Evolutionary conservation across 345 rosid genomes (phyloP).

Genomic region (Rhodamnia rubescens): DNA sequence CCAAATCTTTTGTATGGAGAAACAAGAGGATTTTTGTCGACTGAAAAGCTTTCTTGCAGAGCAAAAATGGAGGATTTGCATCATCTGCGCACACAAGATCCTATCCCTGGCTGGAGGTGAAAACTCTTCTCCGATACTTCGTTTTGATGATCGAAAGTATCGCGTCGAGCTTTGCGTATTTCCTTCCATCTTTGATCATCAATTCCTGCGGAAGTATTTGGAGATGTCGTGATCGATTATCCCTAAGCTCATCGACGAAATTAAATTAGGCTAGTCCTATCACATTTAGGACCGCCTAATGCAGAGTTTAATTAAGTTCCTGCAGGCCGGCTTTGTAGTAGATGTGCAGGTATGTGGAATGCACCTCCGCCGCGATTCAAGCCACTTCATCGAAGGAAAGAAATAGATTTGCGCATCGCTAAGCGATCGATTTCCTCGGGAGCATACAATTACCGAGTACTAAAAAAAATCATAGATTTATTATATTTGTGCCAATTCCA

Average conservation of each 20-base stretch:
- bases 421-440: slow-evolving; percentile 42
- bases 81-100: slow-evolving; percentile 75
- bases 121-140: not conserved
- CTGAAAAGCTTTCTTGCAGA: slow-evolving; percentile 14
- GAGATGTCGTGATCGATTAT: slow-evolving; percentile 57
- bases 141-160: not conserved
- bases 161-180: not conserved
- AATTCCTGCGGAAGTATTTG: slow-evolving; percentile 56
- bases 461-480: too few relatives aligned
- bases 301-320: not conserved
- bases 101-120: slow-evolving; percentile 55
- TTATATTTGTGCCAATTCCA: too few relatives aligned
- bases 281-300: not conserved
- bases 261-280: not conserved
- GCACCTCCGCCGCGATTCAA: slow-evolving; percentile 73
- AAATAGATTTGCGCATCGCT: slow-evolving; percentile 22
- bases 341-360: slow-evolving; percentile 47
- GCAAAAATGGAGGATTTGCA: slow-evolving; percentile 60
- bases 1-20: not conserved
- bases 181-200: slow-evolving; percentile 24
- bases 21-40: not conserved
- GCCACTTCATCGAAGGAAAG: slow-evolving; percentile 20
- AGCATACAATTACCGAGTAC: slow-evolving; percentile 18
- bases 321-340: not conserved
- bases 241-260: slow-evolving; percentile 25